Conservation (phyloP, 1,284 basidiomycete species). For the Ceratobasidium theobromae region DNA sequence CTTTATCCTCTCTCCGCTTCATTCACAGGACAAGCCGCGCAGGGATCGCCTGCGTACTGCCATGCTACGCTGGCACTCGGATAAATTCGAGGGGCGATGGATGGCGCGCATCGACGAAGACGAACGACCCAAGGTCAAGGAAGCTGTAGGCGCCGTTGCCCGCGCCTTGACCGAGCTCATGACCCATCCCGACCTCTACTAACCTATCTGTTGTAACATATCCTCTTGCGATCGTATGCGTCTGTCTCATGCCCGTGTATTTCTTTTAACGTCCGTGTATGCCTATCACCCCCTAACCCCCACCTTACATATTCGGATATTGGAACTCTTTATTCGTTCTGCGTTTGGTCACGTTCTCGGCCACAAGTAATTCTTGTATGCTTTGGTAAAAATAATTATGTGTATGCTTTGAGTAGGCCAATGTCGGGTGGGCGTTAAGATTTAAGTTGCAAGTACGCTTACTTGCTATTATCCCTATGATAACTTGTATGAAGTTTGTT, state of each 20-base stretch:
- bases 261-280: not conserved
- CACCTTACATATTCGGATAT: conserved; percentile 1
- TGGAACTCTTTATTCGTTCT: conserved; percentile 26
- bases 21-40: conserved; percentile 45
- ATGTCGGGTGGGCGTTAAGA: too few species aligned
- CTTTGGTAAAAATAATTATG: not conserved
- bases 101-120: conserved; percentile 54
- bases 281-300: not conserved
- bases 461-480: too few species aligned
- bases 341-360: conserved; percentile 18
- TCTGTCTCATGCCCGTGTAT: conserved; percentile 23
- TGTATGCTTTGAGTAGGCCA: too few species aligned
- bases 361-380: not conserved
- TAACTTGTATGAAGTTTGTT: too few species aligned
- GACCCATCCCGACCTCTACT: conserved; percentile 30
- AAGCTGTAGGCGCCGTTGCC: conserved; percentile 67
- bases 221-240: not conserved
- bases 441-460: too few species aligned
- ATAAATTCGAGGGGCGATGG: conserved; percentile 57
- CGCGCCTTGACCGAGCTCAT: conserved; percentile 69
- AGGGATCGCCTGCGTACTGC: conserved; percentile 60
- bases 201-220: conserved; percentile 18
- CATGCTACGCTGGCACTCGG: conserved; percentile 71
- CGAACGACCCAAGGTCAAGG: conserved; percentile 61
- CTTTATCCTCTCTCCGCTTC: conserved; percentile 58